Percentiles rank a stretch among this genome's conserved stretches.
These are phyloP conservation scores for Prunus armeniaca DNA, from an alignment of 306 rosid genomes.

Conservation along the genomic window DNA sequence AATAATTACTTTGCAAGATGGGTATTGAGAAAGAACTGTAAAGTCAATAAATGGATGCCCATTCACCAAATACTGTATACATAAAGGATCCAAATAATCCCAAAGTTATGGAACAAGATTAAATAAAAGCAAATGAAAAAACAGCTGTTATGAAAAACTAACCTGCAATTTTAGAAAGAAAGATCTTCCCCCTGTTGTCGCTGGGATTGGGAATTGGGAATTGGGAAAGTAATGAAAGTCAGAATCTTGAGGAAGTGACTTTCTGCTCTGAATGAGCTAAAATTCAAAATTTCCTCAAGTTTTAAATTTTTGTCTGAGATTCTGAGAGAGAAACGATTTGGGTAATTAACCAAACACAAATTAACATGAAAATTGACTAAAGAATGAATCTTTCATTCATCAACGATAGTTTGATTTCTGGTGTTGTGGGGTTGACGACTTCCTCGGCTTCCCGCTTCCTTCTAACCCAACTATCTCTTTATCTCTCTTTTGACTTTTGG, in stretches of 20 bases:
- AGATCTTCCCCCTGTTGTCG: not conserved
- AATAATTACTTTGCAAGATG: not conserved
- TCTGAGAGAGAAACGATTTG: not conserved
- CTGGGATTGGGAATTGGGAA: not conserved
- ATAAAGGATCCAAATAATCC: not conserved
- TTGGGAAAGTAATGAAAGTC: not conserved
- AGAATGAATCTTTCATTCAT: not conserved
- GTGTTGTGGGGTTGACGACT: constrained; percentile 11
- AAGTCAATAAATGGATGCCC: not conserved
- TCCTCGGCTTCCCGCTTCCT: constrained; percentile 24
- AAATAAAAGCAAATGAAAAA: not conserved
- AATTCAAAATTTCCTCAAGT: not conserved
- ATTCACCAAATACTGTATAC: not conserved
- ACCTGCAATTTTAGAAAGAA: not conserved
- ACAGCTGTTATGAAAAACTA: not conserved
- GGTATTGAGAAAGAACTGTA: not conserved
- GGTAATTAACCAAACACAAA: not conserved
- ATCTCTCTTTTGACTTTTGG: not conserved
- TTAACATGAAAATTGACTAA: not conserved
- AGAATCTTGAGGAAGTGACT: not conserved
- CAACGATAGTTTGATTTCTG: not conserved
- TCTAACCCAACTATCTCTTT: not conserved
- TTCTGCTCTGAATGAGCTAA: not conserved
- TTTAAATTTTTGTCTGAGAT: not conserved
- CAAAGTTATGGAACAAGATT: not conserved